Evolutionary conservation across 176 grass and related monocot genomes (phyloP), one percentile per base, ranked within the genome.

Genomic region (Coix lacrymajobi): DNA sequence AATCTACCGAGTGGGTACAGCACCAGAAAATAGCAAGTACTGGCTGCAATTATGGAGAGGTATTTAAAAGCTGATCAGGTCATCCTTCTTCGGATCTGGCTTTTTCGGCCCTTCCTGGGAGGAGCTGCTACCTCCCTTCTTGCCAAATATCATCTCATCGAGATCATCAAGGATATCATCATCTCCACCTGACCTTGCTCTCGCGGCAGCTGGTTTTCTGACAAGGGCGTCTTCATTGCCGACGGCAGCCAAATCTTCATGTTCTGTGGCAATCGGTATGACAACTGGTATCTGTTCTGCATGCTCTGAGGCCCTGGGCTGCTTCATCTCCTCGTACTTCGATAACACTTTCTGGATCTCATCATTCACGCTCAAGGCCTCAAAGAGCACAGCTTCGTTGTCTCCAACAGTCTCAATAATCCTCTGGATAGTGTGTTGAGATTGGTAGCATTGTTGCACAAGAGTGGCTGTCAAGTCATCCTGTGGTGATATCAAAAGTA

Each of bases 121-220:
- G 37, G 86, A 87, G 30, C 90, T 92, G 70, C 85, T 80, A 62
- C 84, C 91, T 11, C 87, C 91, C 82, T 94, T 97, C 86, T 94
- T 97, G 46, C 92, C 92, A 75, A 97, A 97, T 69, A 99, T 99
- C 96, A 96, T 95, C 85, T 92, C 96, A 5, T 95, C 96, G 0
- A 95, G 88, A 79, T 96, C 93, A 85, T 92, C 88, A 43, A 99
- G 85, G 78, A 96, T 88, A 81, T 93, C 96, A 79, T 98, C 96
- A 58, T 96, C 93, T 63, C 77, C 85, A n/a, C 93, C 87, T 19
- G 90, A 93, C 56, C 77, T 95, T 66, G 85, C 60, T 86, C 85
- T 76, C 73, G 90, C 77, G 71, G 73, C 89, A 62, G 73, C 85
- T 58, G 90, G 87, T 82, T 88, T 99, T 88, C 96, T 92, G 12